A percentile compares a stretch with the other conserved stretches of the same genome.
phyloP scores from a whole-genome alignment of 2,329 filamentous ascomycete species.

The Lasiodiplodia citricola region DNA sequence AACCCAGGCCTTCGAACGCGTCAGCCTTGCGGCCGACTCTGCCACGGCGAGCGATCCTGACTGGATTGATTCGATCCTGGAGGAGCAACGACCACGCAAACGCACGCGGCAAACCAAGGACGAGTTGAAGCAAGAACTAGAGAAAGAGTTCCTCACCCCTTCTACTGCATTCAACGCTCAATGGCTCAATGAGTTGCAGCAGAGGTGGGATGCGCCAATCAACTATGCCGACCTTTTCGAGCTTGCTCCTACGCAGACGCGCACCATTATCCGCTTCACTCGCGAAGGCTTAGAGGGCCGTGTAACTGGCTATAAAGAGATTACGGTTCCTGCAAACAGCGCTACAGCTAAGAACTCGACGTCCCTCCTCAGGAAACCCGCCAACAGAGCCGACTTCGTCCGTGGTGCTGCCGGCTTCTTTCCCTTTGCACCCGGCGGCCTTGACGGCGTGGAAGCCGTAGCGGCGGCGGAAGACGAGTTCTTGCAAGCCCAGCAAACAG shows the following conservation, averaged over 20 bases:
- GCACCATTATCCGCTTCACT: constrained; percentile 92
- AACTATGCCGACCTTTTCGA: constrained; percentile 86
- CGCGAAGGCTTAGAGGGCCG: constrained; percentile 89
- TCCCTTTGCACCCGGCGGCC: constrained; percentile 87
- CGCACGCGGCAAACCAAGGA: constrained; percentile 60
- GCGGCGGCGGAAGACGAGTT: constrained; percentile 82
- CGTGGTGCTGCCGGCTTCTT: constrained; percentile 92
- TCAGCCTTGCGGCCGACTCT: constrained; percentile 51
- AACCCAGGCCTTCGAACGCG: constrained; percentile 56
- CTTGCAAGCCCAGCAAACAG: constrained; percentile 56
- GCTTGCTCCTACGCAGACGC: constrained; percentile 86
- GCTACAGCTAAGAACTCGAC: constrained; percentile 96
- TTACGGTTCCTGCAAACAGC: constrained; percentile 87
- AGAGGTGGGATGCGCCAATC: constrained; percentile 82
- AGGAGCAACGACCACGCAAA: constrained; percentile 59
- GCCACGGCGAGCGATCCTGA: constrained; percentile 31
- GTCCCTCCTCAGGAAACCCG: constrained; percentile 84
- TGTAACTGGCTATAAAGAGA: constrained; percentile 92
- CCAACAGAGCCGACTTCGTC: constrained; percentile 86
- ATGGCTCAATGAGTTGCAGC: constrained; percentile 90
- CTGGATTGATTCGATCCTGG: constrained; percentile 66
- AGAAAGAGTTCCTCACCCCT: constrained; percentile 78
- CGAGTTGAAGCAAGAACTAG: constrained; percentile 73
- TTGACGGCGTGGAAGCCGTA: constrained; percentile 84
- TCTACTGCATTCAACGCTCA: constrained; percentile 78